Base-by-base conservation (phyloP, 306 rosid genomes). In the Alnus rubra region DNA sequence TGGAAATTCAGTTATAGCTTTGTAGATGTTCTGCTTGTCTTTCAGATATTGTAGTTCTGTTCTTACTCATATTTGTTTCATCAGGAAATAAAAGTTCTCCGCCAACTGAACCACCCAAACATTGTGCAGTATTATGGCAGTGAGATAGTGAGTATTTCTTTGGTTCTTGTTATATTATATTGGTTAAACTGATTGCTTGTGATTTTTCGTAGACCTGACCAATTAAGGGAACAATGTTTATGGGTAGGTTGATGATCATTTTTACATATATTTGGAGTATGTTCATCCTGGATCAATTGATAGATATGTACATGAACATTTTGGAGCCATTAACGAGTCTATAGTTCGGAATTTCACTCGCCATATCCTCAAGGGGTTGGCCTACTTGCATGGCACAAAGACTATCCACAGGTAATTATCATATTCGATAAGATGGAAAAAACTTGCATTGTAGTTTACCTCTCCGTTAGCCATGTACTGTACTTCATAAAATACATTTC, bases 61-160 rank as follows among this genome's bases (percentile, higher is more conserved):
- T 73, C 84, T 83, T 63, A 76, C 71, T 69, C 52, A 49, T n/a
- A 15, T 49, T 68, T 48, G 73, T 84, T 71, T 14, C 52, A 49
- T 52, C 91, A 95, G 99, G 99, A 96, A 86, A 96, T 96, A 83
- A 90, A 89, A 75, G 88, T 93, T 82, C 99, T 96, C 55, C 90
- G 97, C 79, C 87, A 93, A 42, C 87, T 93, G 74, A 86, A 91
- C 81, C 99, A 96, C 87, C 94, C 87, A 58, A 96, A 96, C 79
- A 93, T 96, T 75, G 99, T 93, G 81, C 98, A 93, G 88, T 96
- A 96, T 80, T 93, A 84, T 74, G 99, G 99, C 60, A 89, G 99
- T 74, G 96, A 96, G 84, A 87, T 87, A 82, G 99, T 96, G 87
- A 89, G 99, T 82, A 84, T 59, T 69, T 72, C 37, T 18, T 62